Percentiles rank a stretch among this genome's conserved stretches.
These are phyloP conservation scores for Botryotinia narcissicola DNA, from an alignment of 2,329 filamentous ascomycete species.

Conservation along the genomic window DNA sequence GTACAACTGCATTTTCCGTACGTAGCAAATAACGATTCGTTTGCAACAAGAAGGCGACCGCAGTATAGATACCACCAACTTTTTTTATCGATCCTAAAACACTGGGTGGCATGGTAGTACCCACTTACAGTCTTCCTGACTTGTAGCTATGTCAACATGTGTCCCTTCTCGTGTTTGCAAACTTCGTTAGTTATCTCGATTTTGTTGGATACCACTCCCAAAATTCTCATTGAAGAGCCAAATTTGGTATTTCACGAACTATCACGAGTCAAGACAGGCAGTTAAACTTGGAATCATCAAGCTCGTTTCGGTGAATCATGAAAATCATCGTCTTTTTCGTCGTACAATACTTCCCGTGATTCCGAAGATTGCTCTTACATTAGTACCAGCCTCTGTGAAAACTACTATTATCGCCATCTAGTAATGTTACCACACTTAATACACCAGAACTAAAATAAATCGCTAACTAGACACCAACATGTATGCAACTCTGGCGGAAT, in stretches of 20 bases:
- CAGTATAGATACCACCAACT: background rate
- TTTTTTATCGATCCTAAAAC: background rate
- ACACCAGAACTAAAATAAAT: too few relatives aligned
- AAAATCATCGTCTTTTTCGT: background rate
- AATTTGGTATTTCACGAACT: background rate
- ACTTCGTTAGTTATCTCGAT: background rate
- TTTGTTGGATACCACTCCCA: background rate
- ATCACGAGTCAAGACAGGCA: background rate
- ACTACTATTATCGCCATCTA: background rate
- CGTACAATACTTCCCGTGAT: background rate
- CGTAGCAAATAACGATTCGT: background rate
- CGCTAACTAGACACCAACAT: background rate
- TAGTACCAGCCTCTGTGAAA: background rate
- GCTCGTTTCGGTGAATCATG: background rate
- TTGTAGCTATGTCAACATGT: background rate
- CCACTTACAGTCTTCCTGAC: background rate
- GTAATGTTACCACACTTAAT: background rate
- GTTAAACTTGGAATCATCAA: background rate
- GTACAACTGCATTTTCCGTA: background rate
- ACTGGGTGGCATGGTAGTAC: background rate
- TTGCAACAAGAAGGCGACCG: background rate
- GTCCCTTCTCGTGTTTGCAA: background rate
- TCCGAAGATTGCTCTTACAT: background rate
- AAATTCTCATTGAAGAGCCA: background rate
- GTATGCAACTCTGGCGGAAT: background rate